Evolutionary conservation across 1,284 basidiomycete species (phyloP).

Genomic region (Ceratobasidium sp.): DNA sequence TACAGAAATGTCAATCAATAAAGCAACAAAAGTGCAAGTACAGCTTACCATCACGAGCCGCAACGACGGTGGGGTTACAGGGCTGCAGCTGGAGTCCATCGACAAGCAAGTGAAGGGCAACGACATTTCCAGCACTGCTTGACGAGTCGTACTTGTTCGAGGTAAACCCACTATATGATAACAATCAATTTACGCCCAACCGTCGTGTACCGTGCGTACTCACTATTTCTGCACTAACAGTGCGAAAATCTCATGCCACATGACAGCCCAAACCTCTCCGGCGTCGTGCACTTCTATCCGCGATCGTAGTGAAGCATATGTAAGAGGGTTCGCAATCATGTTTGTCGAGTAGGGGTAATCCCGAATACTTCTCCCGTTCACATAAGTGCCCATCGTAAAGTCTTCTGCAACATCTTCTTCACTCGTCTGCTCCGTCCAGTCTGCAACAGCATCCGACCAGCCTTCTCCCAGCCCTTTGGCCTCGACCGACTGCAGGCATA

Average conservation of each 20-base stretch:
- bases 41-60: conserved; percentile 32
- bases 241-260: conserved; percentile 16
- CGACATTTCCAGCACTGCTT: neutral
- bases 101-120: conserved; percentile 22
- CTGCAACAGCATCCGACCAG: conserved; percentile 34
- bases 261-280: conserved; percentile 34
- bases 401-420: conserved; percentile 13
- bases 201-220: neutral
- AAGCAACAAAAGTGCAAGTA: neutral
- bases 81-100: conserved; percentile 35
- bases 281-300: conserved; percentile 3
- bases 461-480: conserved; percentile 39
- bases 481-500: conserved; percentile 31
- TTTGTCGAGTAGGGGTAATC: conserved; percentile 37
- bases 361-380: conserved; percentile 14
- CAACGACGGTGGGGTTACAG: conserved; percentile 36
- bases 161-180: neutral
- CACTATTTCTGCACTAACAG: conserved; percentile 26
- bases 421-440: conserved; percentile 35
- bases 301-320: neutral
- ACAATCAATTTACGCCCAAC: neutral
- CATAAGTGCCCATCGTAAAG: conserved; percentile 33
- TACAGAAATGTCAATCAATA: neutral
- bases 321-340: neutral
- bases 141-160: neutral